Evolutionary conservation across 116 monocot genomes (phyloP).

Genomic region (Papilionanthe hybrid): DNA sequence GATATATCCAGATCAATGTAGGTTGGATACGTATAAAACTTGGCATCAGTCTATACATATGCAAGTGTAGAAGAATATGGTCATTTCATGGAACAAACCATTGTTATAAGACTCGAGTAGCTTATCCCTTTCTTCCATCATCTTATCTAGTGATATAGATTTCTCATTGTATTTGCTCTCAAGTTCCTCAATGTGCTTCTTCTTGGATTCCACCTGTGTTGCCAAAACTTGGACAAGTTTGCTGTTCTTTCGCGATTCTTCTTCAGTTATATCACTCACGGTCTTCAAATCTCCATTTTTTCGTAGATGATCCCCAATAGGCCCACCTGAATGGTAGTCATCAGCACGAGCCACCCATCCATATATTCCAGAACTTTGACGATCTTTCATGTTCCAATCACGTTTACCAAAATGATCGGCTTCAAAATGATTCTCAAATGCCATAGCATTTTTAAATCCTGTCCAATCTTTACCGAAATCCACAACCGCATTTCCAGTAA

Average conservation of each 20-base stretch:
- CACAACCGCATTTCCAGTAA: slow-evolving; percentile 45
- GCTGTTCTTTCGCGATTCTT: slow-evolving; percentile 42
- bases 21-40: neutral
- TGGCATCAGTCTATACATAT: neutral
- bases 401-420: slow-evolving; percentile 43
- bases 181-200: slow-evolving; percentile 50
- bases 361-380: slow-evolving; percentile 25
- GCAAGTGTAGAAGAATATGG: neutral
- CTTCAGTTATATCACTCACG: slow-evolving; percentile 44
- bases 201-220: slow-evolving; percentile 58
- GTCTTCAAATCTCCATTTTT: slow-evolving; percentile 73
- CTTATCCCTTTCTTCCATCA: slow-evolving; percentile 46
- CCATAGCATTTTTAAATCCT: slow-evolving; percentile 66
- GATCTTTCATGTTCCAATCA: slow-evolving; percentile 32
- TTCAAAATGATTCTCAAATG: slow-evolving; percentile 61
- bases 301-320: slow-evolving; percentile 44
- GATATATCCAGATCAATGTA: neutral
- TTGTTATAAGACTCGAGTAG: slow-evolving; percentile 52
- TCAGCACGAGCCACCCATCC: slow-evolving; percentile 80
- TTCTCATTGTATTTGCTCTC: slow-evolving; percentile 59
- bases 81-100: slow-evolving; percentile 22
- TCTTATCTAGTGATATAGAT: slow-evolving; percentile 37
- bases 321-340: slow-evolving; percentile 51
- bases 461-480: slow-evolving; percentile 59
- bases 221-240: slow-evolving; percentile 67